Conservation (phyloP, 2,329 filamentous ascomycete species). For the Sclerotinia trifoliorum region DNA sequence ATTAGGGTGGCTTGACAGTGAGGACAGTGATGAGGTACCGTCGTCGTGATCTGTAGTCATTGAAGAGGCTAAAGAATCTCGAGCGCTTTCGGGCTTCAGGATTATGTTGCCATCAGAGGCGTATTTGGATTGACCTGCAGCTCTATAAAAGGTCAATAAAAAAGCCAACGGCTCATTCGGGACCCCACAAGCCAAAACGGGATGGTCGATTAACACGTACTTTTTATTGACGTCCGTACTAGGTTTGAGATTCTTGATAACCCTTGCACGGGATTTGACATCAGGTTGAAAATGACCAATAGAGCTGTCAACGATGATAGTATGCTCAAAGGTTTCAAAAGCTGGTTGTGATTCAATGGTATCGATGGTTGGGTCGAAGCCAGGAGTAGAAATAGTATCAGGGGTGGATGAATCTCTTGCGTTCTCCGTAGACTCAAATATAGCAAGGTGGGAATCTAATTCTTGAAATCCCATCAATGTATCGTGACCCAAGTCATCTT, state of each 20-base stretch:
- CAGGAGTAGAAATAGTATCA: slow-evolving; percentile 35
- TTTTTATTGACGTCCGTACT: slow-evolving; percentile 26
- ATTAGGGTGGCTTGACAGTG: slow-evolving; percentile 61
- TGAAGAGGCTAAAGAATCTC: slow-evolving; percentile 53
- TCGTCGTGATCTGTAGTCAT: slow-evolving; percentile 52
- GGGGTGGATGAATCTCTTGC: slow-evolving; percentile 36
- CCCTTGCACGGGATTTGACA: slow-evolving; percentile 27
- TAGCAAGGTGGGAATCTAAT: slow-evolving; percentile 42
- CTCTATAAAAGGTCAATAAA: slow-evolving; percentile 35
- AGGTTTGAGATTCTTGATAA: slow-evolving; percentile 28
- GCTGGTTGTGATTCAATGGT: slow-evolving; percentile 24
- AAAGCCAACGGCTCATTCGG: background rate
- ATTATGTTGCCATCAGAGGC: slow-evolving; percentile 33
- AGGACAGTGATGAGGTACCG: slow-evolving; percentile 50
- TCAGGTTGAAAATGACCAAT: slow-evolving; percentile 23
- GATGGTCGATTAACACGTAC: slow-evolving; percentile 34
- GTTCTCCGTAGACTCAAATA: slow-evolving; percentile 38
- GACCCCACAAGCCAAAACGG: slow-evolving; percentile 14
- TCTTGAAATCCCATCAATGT: slow-evolving; percentile 41
- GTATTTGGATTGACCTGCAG: slow-evolving; percentile 29
- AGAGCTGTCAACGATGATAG: slow-evolving; percentile 36
- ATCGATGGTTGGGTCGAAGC: slow-evolving; percentile 33
- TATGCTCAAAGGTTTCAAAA: slow-evolving; percentile 30
- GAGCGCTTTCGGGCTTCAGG: slow-evolving; percentile 39
- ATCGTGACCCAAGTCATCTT: slow-evolving; percentile 37